Evolutionary conservation across 2,329 filamentous ascomycete species (phyloP).

Genomic region (Akanthomyces lecanii): DNA sequence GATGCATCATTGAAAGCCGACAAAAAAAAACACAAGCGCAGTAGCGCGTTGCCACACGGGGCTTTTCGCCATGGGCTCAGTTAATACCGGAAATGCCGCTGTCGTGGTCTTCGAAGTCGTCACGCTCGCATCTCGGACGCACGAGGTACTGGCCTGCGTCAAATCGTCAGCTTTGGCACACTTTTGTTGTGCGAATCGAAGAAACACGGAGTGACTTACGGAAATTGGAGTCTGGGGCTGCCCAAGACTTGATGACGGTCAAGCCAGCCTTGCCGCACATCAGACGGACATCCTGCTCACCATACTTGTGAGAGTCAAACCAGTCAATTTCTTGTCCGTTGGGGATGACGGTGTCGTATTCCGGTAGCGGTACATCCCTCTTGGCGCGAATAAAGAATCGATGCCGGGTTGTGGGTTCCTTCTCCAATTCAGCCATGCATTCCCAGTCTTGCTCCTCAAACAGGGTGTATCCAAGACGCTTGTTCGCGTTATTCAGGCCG

Average conservation of each 20-base stretch:
- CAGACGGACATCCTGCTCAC: conserved; percentile 31
- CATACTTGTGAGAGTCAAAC: conserved; percentile 42
- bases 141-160: conserved; percentile 36
- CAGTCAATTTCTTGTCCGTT: conserved; percentile 37
- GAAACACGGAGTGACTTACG: conserved; percentile 26
- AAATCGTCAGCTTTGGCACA: background rate
- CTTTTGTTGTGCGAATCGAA: conserved; percentile 1
- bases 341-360: conserved; percentile 25
- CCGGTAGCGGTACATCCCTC: conserved; percentile 28
- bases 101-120: conserved; percentile 34
- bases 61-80: background rate
- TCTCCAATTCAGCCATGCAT: conserved; percentile 33
- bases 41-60: no score
- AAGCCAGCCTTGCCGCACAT: conserved; percentile 39
- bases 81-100: conserved; percentile 33
- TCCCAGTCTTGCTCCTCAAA: conserved; percentile 38
- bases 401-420: conserved; percentile 34
- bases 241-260: conserved; percentile 33
- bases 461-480: conserved; percentile 30
- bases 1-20: background rate
- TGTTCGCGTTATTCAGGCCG: conserved; percentile 36
- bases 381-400: conserved; percentile 38
- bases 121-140: conserved; percentile 27
- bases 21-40: background rate
- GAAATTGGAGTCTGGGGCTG: conserved; percentile 36